Evolutionary conservation across 2,329 filamentous ascomycete genomes (phyloP).

Genomic region (Cladophialophora yegresii): DNA sequence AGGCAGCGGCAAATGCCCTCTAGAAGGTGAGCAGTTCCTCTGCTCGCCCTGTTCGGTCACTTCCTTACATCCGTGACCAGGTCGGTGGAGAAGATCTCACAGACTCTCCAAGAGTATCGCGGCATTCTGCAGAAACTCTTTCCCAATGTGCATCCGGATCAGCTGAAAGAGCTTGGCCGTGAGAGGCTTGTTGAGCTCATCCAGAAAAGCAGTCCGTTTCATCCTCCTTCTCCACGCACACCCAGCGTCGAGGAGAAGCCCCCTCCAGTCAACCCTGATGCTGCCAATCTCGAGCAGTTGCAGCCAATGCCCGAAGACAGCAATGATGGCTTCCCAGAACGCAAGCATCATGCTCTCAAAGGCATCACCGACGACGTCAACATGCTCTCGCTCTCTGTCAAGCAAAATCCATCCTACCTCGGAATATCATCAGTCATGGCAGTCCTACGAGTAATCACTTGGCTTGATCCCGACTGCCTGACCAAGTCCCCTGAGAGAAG

Average conservation of each 20-base stretch:
- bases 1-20: slow-evolving; percentile 75
- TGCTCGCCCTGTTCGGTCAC: slow-evolving; percentile 10
- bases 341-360: slow-evolving; percentile 56
- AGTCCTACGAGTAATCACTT: slow-evolving; percentile 68
- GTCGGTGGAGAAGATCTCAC: slow-evolving; percentile 64
- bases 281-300: slow-evolving; percentile 60
- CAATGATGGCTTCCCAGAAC: slow-evolving; percentile 38
- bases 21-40: slow-evolving; percentile 62
- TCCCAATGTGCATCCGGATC: slow-evolving; percentile 58
- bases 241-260: slow-evolving; percentile 50
- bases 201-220: slow-evolving; percentile 49
- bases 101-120: slow-evolving; percentile 66
- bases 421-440: slow-evolving; percentile 75
- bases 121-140: slow-evolving; percentile 64
- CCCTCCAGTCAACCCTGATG: slow-evolving; percentile 49
- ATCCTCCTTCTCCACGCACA: slow-evolving; percentile 48
- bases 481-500: slow-evolving; percentile 47
- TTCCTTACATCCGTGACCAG: slow-evolving; percentile 40
- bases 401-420: slow-evolving; percentile 66
- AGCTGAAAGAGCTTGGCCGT: slow-evolving; percentile 57
- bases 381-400: slow-evolving; percentile 63
- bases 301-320: slow-evolving; percentile 75
- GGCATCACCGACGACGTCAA: slow-evolving; percentile 71
- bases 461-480: slow-evolving; percentile 55
- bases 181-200: slow-evolving; percentile 62